These are phyloP conservation scores for Plasmodium ovale DNA, from an alignment of 169 alveolate species.

Conservation along the genomic window DNA sequence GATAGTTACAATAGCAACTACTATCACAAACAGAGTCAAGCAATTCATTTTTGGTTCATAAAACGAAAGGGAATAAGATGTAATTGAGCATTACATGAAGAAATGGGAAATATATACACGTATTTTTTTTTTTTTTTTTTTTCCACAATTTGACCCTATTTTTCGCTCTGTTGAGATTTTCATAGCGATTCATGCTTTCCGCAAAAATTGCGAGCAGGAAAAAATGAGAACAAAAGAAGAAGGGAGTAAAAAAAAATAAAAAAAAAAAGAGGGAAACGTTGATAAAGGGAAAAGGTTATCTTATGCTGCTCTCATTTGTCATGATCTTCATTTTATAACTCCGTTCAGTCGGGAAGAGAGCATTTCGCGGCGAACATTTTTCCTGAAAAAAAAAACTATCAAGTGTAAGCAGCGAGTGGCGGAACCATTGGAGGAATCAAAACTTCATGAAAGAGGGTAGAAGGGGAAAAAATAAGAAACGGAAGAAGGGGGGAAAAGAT, in stretches of 20 bases:
- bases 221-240: neutral
- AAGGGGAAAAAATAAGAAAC: neutral
- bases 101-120: neutral
- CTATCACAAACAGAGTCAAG: slow-evolving; percentile 7
- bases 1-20: slow-evolving; percentile 33
- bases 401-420: too few species aligned
- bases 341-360: too few species aligned
- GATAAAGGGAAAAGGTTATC: neutral
- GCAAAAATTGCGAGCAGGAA: neutral
- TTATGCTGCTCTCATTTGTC: too few species aligned
- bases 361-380: too few species aligned
- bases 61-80: neutral
- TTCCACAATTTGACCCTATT: too few species aligned
- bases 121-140: too few species aligned
- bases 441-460: neutral
- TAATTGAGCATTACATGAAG: too few species aligned
- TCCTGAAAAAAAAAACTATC: too few species aligned
- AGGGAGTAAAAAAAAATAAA: neutral
- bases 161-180: too few species aligned
- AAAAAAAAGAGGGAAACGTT: neutral
- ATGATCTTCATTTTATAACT: too few species aligned
- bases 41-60: slow-evolving; percentile 19
- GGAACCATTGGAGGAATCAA: too few species aligned
- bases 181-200: neutral
- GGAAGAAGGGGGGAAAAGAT: neutral